These are phyloP conservation scores for Phytophthora kernoviae DNA, from an alignment of 352 stramenopile species.

Conservation along the genomic window DNA sequence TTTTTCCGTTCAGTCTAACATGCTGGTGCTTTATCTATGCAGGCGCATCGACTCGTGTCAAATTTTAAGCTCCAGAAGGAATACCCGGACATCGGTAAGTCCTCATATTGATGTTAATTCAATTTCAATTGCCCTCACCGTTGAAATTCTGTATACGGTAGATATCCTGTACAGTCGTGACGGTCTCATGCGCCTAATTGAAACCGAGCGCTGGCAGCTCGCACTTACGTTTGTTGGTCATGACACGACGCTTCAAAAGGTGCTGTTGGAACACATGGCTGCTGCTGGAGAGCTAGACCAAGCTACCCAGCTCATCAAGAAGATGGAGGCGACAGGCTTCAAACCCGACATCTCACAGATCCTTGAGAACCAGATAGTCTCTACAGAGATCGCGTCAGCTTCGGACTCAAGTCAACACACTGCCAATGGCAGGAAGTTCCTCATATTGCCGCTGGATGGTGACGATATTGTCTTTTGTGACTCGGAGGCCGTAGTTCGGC, in stretches of 20 bases:
- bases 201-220: slow-evolving; percentile 66
- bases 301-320: slow-evolving; percentile 37
- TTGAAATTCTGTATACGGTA: slow-evolving; percentile 1
- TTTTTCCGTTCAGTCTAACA: not conserved
- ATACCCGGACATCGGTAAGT: slow-evolving; percentile 61
- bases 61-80: slow-evolving; percentile 52
- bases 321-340: slow-evolving; percentile 29
- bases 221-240: slow-evolving; percentile 67
- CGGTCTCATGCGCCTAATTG: slow-evolving; percentile 57
- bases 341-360: slow-evolving; percentile 13
- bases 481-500: slow-evolving; percentile 29
- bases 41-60: slow-evolving; percentile 66
- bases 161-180: slow-evolving; percentile 71
- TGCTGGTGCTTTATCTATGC: not conserved
- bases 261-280: slow-evolving; percentile 55
- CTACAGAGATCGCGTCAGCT: not conserved
- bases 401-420: not conserved
- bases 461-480: slow-evolving; percentile 49
- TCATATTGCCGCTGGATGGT: slow-evolving; percentile 28
- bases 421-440: slow-evolving; percentile 16
- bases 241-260: slow-evolving; percentile 47
- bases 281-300: slow-evolving; percentile 34
- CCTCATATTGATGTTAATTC: not conserved
- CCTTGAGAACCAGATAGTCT: not conserved
- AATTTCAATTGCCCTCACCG: not conserved